A percentile compares a stretch with the other conserved stretches of the same genome.
Conservation (phyloP, 1,139 yeast species). For the Scheffersomyces segobiensis region DNA sequence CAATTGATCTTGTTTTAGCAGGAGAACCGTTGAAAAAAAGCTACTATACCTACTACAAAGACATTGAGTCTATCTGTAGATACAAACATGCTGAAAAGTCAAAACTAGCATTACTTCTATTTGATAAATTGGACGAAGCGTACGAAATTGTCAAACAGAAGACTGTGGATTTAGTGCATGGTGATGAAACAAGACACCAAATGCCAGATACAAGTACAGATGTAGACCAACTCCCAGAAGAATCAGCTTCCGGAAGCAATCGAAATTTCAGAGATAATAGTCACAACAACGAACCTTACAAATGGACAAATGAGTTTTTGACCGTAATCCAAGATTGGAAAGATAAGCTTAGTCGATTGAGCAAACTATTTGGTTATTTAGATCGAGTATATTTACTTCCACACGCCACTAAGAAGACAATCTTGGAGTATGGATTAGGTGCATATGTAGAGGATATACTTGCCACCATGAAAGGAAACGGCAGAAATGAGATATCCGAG, state of each 20-base stretch:
- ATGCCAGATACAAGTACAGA: neutral
- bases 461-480: conserved; percentile 4
- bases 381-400: conserved; percentile 36
- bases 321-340: conserved; percentile 26
- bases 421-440: conserved; percentile 25
- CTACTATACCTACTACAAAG: conserved; percentile 26
- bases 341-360: conserved; percentile 20
- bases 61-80: conserved; percentile 36
- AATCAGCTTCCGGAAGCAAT: neutral
- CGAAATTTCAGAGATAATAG: neutral
- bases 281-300: neutral
- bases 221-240: neutral
- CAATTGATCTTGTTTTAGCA: conserved; percentile 22
- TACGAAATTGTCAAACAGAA: conserved; percentile 1
- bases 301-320: conserved; percentile 12
- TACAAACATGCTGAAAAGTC: conserved; percentile 35
- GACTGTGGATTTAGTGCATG: neutral
- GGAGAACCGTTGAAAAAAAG: conserved; percentile 20
- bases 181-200: neutral
- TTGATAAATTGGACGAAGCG: conserved; percentile 17
- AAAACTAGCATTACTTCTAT: conserved; percentile 22
- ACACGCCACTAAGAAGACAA: conserved; percentile 29
- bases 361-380: conserved; percentile 35
- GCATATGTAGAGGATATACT: conserved; percentile 20
- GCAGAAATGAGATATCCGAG: conserved; percentile 7